Evolutionary conservation across 306 rosid species (phyloP), one percentile per base, ranked within the genome.

Genomic region (Acacia confusa): DNA sequence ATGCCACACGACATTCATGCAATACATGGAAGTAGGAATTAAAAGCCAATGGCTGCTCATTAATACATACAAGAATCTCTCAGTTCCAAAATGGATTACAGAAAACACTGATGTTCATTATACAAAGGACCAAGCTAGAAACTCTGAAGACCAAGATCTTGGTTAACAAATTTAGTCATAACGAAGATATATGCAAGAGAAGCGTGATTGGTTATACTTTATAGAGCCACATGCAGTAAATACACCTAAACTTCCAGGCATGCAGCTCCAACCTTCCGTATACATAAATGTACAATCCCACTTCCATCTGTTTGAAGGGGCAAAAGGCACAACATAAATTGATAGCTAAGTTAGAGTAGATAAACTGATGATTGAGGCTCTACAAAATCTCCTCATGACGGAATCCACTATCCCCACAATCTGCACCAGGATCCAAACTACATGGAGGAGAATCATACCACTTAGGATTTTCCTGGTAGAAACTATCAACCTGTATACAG

Each of bases 381-480:
- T 93, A 95, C 72, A 92, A 93, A 87, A 95, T 93, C 86, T 89
- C 99, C 73, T 90, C 99, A 63, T 90, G 95, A 85, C 90, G 89
- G 84, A 95, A 93, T 81, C 89, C 92, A 83, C 89, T 85, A 84
- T 96, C 98, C 78, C 91, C 98, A 70, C 98, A 96, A 81, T 93
- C 98, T 36, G 94, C 89, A 83, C 87, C 85, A 19, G 97, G 86
- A 87, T 94, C 97, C 90, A 96, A 87, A 72, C 91, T 94, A 86
- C 99, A 96, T 74, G 99, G 98, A 88, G 99, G 98, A 87, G 98
- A 93, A 88, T 96, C 99, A 66, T 89, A 96, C 99, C 99, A 96
- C 85, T 96, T 96, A 73, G 93, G 74, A 85, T 87, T 93, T 84
- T 91, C 99, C 61, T 86, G 98, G 83, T 93, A 96, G 89, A 96